phyloP scores from a whole-genome alignment of 306 rosid species.

The Prunus mume region DNA sequence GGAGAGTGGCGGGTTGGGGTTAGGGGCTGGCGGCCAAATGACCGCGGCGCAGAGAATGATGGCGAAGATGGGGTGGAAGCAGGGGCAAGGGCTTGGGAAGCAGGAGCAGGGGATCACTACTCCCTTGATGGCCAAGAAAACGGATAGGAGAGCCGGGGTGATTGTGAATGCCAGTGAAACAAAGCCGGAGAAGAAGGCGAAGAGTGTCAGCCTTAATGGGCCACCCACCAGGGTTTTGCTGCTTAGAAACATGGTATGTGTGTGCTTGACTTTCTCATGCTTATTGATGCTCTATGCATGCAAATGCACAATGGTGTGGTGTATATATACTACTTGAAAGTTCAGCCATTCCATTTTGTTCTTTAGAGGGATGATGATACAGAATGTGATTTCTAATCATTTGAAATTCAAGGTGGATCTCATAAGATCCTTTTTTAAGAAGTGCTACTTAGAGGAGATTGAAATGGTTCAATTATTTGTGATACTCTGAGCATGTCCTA shows the following conservation, averaged over 20 bases:
- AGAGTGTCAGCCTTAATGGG: constrained; percentile 74
- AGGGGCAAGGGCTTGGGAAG: constrained; percentile 96
- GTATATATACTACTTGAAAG: background rate
- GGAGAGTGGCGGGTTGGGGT: constrained; percentile 83
- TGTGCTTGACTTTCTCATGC: background rate
- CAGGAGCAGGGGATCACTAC: constrained; percentile 98
- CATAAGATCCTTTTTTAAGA: too few species aligned
- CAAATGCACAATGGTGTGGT: background rate
- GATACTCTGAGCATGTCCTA: too few species aligned
- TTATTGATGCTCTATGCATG: background rate
- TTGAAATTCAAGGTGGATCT: background rate
- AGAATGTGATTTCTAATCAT: background rate
- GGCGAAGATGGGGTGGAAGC: constrained; percentile 99
- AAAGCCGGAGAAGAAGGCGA: constrained; percentile 70
- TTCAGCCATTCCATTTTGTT: background rate
- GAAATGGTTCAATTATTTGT: too few species aligned
- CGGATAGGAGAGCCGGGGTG: constrained; percentile 92
- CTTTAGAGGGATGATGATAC: background rate
- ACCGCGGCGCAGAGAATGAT: constrained; percentile 98
- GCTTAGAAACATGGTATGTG: constrained; percentile 90
- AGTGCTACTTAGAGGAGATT: background rate
- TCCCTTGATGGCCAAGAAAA: constrained; percentile 96
- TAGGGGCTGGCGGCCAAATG: constrained; percentile 98
- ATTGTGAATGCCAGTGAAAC: constrained; percentile 88
- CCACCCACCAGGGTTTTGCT: constrained; percentile 80